These are phyloP conservation scores for Xylaria cubensis DNA, from an alignment of 495 filamentous ascomycete species.

Conservation along the genomic window DNA sequence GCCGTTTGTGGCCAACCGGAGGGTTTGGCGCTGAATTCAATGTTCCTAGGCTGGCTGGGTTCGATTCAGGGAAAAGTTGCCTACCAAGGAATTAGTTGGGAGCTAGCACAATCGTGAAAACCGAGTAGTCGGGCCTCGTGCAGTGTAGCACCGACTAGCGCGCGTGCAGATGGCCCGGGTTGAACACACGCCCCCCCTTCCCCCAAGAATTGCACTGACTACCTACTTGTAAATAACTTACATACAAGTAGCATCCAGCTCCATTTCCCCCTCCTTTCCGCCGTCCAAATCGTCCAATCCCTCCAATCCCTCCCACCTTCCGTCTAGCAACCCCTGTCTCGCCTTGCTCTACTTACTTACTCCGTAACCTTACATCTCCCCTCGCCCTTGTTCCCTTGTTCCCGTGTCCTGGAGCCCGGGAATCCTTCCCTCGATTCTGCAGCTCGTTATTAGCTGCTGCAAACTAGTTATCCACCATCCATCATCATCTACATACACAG, in stretches of 20 bases:
- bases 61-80: slow-evolving; percentile 14
- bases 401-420: slow-evolving; percentile 22
- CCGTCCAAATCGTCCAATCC: not conserved
- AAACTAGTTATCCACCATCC: not conserved
- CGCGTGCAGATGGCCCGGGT: slow-evolving; percentile 20
- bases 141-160: slow-evolving; percentile 26
- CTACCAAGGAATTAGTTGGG: not conserved
- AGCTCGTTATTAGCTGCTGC: slow-evolving; percentile 27
- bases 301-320: slow-evolving; percentile 4
- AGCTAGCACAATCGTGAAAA: slow-evolving; percentile 21
- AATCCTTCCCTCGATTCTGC: slow-evolving; percentile 15
- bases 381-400: slow-evolving; percentile 12
- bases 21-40: slow-evolving; percentile 15
- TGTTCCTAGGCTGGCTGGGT: not conserved
- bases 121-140: slow-evolving; percentile 32
- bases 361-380: slow-evolving; percentile 7
- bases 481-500: not conserved
- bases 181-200: not conserved
- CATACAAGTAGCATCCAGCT: not conserved
- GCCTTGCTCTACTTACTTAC: slow-evolving; percentile 25
- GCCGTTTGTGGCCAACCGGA: slow-evolving; percentile 15
- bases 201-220: not conserved
- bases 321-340: slow-evolving; percentile 24
- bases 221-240: not conserved
- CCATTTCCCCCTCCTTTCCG: slow-evolving; percentile 17